These are phyloP conservation scores for Friedmanniomyces endolithicus DNA, from an alignment of 495 filamentous ascomycete species.

Conservation along the genomic window DNA sequence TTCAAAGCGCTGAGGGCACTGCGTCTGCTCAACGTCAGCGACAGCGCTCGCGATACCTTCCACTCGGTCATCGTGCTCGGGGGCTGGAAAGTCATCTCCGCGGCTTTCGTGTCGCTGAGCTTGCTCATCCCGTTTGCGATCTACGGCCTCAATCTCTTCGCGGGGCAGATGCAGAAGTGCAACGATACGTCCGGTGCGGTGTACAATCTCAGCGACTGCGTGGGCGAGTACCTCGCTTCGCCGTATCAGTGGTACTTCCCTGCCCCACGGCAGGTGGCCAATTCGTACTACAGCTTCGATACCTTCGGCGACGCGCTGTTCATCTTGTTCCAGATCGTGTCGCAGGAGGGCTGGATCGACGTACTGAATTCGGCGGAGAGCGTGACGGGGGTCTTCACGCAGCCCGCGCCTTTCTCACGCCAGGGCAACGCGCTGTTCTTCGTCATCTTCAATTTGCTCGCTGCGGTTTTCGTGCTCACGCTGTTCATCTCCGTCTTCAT, in stretches of 20 bases:
- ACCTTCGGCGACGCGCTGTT: constrained; percentile 84
- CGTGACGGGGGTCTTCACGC: constrained; percentile 62
- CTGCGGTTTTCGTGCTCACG: constrained; percentile 93
- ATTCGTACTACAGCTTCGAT: constrained; percentile 86
- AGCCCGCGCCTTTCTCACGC: constrained; percentile 53
- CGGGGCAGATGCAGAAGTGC: constrained; percentile 64
- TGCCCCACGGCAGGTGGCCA: constrained; percentile 65
- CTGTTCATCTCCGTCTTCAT: constrained; percentile 99
- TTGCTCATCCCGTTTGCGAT: constrained; percentile 93
- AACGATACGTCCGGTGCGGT: constrained; percentile 53
- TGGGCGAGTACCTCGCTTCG: constrained; percentile 63
- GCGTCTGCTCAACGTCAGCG: constrained; percentile 84
- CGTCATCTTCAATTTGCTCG: constrained; percentile 89
- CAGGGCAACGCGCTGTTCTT: constrained; percentile 90
- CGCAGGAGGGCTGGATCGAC: constrained; percentile 93
- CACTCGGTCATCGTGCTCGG: constrained; percentile 91
- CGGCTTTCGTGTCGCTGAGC: constrained; percentile 86
- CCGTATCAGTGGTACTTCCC: constrained; percentile 76
- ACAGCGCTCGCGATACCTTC: constrained; percentile 90
- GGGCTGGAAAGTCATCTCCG: constrained; percentile 77
- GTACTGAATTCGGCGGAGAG: constrained; percentile 73
- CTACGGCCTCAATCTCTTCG: constrained; percentile 86
- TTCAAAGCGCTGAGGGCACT: constrained; percentile 97
- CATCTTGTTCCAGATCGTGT: constrained; percentile 97
- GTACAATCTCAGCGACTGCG: constrained; percentile 56